Conservation (phyloP, 2,329 filamentous ascomycete species). For the Curvularia sp. region DNA sequence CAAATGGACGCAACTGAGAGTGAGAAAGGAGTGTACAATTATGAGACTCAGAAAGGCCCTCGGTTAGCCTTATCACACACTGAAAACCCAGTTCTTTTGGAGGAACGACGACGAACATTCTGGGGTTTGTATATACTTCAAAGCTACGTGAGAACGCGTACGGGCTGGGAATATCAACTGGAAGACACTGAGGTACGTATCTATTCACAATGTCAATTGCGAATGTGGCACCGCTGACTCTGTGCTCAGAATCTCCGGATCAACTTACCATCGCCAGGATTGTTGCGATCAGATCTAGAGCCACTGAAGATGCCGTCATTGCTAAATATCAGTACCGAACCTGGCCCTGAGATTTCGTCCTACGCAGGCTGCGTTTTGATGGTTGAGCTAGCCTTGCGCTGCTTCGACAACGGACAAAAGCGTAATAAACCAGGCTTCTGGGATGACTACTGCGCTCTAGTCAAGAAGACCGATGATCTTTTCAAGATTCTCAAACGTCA, state of each 20-base stretch:
- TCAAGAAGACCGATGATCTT: not conserved
- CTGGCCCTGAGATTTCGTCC: not conserved
- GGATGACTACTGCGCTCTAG: conserved; percentile 1
- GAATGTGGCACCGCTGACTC: not conserved
- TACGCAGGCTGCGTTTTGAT: conserved; percentile 6
- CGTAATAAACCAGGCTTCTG: not conserved
- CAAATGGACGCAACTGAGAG: not conserved
- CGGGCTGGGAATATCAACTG: conserved; percentile 1
- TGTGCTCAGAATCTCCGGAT: not conserved
- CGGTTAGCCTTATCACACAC: not conserved
- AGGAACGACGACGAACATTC: conserved; percentile 11
- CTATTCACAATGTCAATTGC: not conserved
- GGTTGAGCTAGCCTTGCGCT: conserved; percentile 6
- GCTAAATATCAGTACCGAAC: not conserved
- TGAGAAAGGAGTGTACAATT: not conserved
- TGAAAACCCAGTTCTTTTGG: not conserved
- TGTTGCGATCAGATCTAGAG: not conserved
- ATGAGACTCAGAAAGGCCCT: not conserved
- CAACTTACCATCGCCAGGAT: conserved; percentile 1
- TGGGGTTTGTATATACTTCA: conserved; percentile 9
- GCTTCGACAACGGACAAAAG: conserved; percentile 3
- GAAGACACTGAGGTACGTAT: not conserved
- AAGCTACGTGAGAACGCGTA: conserved; percentile 8
- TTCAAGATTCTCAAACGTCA: not conserved
- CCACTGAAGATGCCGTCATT: conserved; percentile 4